Conservation (phyloP, 73 alveolate genomes). For the Paramecium bursaria region DNA sequence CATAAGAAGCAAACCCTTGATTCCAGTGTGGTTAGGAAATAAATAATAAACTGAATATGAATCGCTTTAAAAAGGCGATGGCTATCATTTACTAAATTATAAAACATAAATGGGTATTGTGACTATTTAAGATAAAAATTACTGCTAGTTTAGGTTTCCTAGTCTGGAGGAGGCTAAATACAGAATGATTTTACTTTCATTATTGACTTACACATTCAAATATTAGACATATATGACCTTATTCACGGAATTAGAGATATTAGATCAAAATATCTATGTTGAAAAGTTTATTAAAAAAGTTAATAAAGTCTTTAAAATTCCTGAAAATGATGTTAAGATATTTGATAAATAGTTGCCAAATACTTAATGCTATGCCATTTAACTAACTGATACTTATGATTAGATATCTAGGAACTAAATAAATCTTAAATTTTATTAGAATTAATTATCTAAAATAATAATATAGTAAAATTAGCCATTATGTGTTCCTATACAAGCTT, state of each 20-base stretch:
- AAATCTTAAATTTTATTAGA: no score
- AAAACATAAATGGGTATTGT: constrained; percentile 2
- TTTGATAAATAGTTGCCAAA: no score
- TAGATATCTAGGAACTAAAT: no score
- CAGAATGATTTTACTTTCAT: background rate
- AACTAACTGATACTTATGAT: no score
- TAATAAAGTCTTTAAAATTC: background rate
- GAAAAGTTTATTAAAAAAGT: background rate
- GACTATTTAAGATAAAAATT: background rate
- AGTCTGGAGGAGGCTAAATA: background rate
- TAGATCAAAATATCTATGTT: background rate
- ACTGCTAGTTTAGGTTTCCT: background rate
- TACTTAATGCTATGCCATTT: no score
- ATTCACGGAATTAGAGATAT: constrained; percentile 1
- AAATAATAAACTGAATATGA: background rate
- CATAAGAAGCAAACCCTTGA: no score
- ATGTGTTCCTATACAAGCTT: background rate
- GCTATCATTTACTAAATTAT: constrained; percentile 18
- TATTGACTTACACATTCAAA: constrained; percentile 15
- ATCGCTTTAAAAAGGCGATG: background rate
- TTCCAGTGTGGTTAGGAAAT: constrained; percentile 18
- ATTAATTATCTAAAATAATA: no score
- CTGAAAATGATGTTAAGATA: constrained; percentile 1
- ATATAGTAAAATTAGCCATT: constrained; percentile 11
- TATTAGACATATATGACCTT: background rate